phyloP scores from a whole-genome alignment of 2,329 filamentous ascomycete genomes.

The Sphaerulina vaccinii region DNA sequence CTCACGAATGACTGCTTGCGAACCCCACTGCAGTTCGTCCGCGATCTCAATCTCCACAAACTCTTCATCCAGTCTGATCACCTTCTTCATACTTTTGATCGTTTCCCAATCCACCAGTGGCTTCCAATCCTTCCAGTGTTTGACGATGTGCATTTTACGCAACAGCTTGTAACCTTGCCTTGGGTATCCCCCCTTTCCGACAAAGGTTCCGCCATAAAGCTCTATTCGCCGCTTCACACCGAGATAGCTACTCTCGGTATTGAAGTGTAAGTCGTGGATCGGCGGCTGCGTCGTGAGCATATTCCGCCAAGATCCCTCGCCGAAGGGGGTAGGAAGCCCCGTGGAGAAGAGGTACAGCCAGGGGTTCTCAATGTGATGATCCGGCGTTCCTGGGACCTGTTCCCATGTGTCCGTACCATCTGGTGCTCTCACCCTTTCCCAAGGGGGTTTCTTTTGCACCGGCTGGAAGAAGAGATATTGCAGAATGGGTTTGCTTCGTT shows the following conservation, averaged over 20 bases:
- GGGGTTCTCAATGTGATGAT: conserved; percentile 4
- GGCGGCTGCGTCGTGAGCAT: conserved; percentile 4
- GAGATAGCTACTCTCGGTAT: too few relatives aligned
- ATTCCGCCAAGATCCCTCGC: not conserved
- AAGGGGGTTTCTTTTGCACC: not conserved
- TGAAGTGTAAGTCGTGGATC: too few relatives aligned
- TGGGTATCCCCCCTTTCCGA: not conserved
- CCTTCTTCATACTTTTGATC: not conserved
- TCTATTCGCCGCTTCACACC: too few relatives aligned
- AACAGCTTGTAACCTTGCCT: not conserved
- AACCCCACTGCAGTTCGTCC: not conserved
- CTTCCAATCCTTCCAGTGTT: not conserved
- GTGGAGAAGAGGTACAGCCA: conserved; percentile 4
- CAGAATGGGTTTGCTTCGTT: not conserved
- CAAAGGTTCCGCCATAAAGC: too few relatives aligned
- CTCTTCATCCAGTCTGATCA: not conserved
- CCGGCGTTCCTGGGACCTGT: too few relatives aligned
- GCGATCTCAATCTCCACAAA: conserved; percentile 1
- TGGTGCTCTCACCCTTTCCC: too few relatives aligned
- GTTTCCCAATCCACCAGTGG: not conserved
- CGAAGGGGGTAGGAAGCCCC: not conserved
- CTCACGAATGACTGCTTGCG: not conserved
- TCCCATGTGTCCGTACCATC: too few relatives aligned
- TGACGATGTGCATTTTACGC: not conserved
- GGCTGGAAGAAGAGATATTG: conserved; percentile 6